Base-by-base conservation (phyloP, 202 grass and related monocot genomes). In the Schoenoplectus triqueter region DNA sequence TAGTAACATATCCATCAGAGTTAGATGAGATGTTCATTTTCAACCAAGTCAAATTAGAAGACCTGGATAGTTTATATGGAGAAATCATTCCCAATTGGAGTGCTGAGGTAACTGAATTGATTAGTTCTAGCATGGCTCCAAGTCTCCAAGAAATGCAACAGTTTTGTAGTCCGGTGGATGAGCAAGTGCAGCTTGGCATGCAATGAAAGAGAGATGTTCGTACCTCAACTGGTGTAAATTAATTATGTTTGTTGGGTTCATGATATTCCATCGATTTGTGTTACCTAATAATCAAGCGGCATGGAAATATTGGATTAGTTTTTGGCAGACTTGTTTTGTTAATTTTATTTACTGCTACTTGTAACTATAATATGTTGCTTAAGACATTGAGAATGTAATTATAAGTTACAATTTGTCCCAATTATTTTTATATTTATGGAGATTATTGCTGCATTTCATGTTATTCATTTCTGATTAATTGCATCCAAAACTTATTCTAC, bases 11-110 rank as follows among this genome's bases (percentile, higher is more conserved):
- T 6, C 54, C 31, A 47, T 81, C 89, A 22, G 92, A 99, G 86
- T 75, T 96, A 18, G 97, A 96, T 15, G 93, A 96, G 66, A 85
- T 75, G 84, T 89, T 99, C 79, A 91, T 88, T 7, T 96, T 96
- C 89, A 94, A 89, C 59, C 87, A 89, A 45, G 85, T 94, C 17
- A 94, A 90, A 83, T 73, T 96, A 65, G 93, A 99, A 78, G 87
- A 91, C 22, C 47, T 95, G 2, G 96, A 94, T 51, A 86, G 82
- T 69, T 66, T 91, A 57, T 93, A 92, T 41, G 88, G 88, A 9
- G 89, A 87, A 52, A 85, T 88, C 46, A 78, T 72, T 85, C 87
- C 88, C 84, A 89, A 86, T 46, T 94, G 89, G 95, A 90, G 17
- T 64, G 90, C 92, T 75, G 87, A 78, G 44, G 68, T 89, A 78